phyloP scores from a whole-genome alignment of 2,329 filamentous ascomycete species.

The Microcera coccophila region DNA sequence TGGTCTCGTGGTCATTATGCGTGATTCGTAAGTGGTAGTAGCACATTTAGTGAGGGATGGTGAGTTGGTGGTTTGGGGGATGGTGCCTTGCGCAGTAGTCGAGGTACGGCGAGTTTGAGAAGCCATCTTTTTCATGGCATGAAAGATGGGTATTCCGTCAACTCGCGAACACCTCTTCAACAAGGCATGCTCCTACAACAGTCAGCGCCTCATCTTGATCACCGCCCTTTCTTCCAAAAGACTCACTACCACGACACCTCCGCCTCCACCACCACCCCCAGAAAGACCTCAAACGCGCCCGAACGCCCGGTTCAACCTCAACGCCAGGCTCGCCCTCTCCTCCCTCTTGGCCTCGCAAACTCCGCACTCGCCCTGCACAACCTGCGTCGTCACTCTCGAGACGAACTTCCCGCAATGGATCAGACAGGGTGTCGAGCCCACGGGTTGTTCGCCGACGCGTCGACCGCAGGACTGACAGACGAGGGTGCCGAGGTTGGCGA shows the following conservation, averaged over 20 bases:
- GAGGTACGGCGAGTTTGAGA: no score
- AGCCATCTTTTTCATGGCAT: no score
- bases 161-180: no score
- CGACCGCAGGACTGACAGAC: slow-evolving; percentile 21
- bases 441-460: slow-evolving; percentile 21
- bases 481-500: slow-evolving; percentile 22
- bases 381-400: slow-evolving; percentile 22
- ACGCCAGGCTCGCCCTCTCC: slow-evolving; percentile 18
- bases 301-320: slow-evolving; percentile 22
- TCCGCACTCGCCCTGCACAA: slow-evolving; percentile 22
- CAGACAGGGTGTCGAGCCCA: slow-evolving; percentile 22
- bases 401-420: slow-evolving; percentile 26
- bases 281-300: slow-evolving; percentile 1
- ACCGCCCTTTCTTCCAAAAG: not conserved
- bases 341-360: slow-evolving; percentile 22
- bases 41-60: no score
- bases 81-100: no score
- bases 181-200: no score
- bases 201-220: not conserved
- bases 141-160: no score
- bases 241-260: no score
- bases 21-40: no score
- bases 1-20: no score
- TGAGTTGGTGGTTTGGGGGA: no score
- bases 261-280: not conserved